Evolutionary conservation across 2,329 filamentous ascomycete genomes (phyloP).

Genomic region (Aulographum hederae): DNA sequence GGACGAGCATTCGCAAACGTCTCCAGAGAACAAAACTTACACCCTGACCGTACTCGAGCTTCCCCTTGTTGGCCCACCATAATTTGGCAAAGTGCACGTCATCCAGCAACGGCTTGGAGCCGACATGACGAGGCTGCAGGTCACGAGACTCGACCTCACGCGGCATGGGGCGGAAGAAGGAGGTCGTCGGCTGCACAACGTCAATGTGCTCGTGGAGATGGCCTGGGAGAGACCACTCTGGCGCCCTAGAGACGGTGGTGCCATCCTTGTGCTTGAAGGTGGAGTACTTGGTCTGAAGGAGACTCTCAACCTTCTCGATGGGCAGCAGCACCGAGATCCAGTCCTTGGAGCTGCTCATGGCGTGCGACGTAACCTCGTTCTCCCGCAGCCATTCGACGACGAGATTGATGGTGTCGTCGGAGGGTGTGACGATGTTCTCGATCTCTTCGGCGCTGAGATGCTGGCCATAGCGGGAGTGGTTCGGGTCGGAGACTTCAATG

Average conservation of each 20-base stretch:
- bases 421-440: constrained; percentile 33
- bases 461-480: constrained; percentile 34
- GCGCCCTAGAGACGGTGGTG: constrained; percentile 31
- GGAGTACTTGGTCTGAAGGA: constrained; percentile 30
- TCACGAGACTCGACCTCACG: too few relatives aligned
- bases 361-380: constrained; percentile 19
- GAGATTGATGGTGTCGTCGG: constrained; percentile 19
- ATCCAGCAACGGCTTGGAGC: too few relatives aligned
- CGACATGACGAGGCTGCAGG: too few relatives aligned
- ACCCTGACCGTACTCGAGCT: too few relatives aligned
- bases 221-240: constrained; percentile 38
- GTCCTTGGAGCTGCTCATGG: constrained; percentile 35
- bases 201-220: constrained; percentile 41
- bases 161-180: constrained; percentile 30
- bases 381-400: constrained; percentile 22
- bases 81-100: too few relatives aligned
- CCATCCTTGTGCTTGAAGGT: constrained; percentile 37
- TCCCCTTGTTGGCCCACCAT: too few relatives aligned
- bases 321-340: constrained; percentile 37
- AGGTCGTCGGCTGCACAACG: constrained; percentile 41
- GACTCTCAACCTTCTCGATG: constrained; percentile 30
- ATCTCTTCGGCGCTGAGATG: constrained; percentile 33
- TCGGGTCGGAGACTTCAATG: constrained; percentile 24
- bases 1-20: too few relatives aligned
- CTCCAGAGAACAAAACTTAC: too few relatives aligned